Evolutionary conservation across 257 asterid genomes (phyloP).

Genomic region (Verbena officinalis): DNA sequence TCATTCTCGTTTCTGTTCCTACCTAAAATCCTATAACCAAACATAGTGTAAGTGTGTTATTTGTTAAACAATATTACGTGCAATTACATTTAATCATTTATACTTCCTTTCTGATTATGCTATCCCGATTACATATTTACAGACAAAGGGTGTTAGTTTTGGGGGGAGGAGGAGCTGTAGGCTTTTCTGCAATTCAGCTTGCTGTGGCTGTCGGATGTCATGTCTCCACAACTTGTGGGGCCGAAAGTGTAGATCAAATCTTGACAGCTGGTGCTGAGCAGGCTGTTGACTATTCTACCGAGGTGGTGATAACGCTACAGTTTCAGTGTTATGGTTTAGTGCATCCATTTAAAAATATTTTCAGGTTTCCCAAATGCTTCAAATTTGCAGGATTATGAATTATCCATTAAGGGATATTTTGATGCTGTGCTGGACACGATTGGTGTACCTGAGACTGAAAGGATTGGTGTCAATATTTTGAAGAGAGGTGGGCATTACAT

Average conservation of each 20-base stretch:
- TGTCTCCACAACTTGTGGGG: conserved; percentile 86
- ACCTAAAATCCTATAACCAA: no score
- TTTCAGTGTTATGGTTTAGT: conserved; percentile 2
- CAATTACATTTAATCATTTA: conserved; percentile 5
- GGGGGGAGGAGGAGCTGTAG: conserved; percentile 99
- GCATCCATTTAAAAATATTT: neutral
- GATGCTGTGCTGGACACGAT: conserved; percentile 96
- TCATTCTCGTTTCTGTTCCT: no score
- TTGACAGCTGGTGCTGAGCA: conserved; percentile 90
- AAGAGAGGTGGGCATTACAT: conserved; percentile 96
- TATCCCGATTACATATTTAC: conserved; percentile 30
- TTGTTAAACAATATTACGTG: neutral
- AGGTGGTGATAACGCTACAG: conserved; percentile 50
- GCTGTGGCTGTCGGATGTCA: conserved; percentile 92
- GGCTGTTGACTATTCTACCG: conserved; percentile 78
- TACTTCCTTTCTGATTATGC: conserved; percentile 24
- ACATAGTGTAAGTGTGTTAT: neutral
- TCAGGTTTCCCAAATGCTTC: conserved; percentile 5
- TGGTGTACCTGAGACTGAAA: conserved; percentile 88
- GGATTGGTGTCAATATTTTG: conserved; percentile 66
- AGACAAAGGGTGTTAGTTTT: conserved; percentile 87
- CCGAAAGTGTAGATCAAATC: conserved; percentile 68
- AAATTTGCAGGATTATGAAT: conserved; percentile 64
- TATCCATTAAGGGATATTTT: conserved; percentile 72
- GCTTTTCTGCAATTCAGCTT: conserved; percentile 94